Evolutionary conservation across 805 yeast genomes (phyloP).

Genomic region (Lipomyces yamanashiensis): DNA sequence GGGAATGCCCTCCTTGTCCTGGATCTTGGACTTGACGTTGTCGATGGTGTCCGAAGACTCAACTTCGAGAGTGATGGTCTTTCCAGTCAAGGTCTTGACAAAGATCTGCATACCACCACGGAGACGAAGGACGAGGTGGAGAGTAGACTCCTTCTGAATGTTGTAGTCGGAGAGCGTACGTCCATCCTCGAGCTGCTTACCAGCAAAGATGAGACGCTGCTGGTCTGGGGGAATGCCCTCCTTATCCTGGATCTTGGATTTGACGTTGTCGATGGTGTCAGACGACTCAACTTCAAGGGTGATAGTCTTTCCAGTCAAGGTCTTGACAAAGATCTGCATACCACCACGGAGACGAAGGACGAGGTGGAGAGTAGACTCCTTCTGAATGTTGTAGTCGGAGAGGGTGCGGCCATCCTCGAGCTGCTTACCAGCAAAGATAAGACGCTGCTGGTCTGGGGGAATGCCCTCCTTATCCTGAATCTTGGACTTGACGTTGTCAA

Average conservation of each 20-base stretch:
- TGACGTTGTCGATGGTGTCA: slow-evolving; percentile 93
- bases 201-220: slow-evolving; percentile 93
- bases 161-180: slow-evolving; percentile 93
- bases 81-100: slow-evolving; percentile 87
- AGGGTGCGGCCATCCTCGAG: slow-evolving; percentile 82
- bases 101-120: slow-evolving; percentile 95
- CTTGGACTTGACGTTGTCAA: slow-evolving; percentile 95
- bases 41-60: slow-evolving; percentile 98
- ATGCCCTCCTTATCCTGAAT: slow-evolving; percentile 98
- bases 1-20: slow-evolving; percentile 97
- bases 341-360: slow-evolving; percentile 99
- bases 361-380: slow-evolving; percentile 94
- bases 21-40: slow-evolving; percentile 95
- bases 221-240: slow-evolving; percentile 98
- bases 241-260: slow-evolving; percentile 93
- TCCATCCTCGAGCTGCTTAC: slow-evolving; percentile 95
- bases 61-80: slow-evolving; percentile 88
- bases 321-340: slow-evolving; percentile 91
- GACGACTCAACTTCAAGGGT: slow-evolving; percentile 90
- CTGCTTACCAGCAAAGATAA: slow-evolving; percentile 72
- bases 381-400: slow-evolving; percentile 97
- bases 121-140: slow-evolving; percentile 81
- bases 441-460: slow-evolving; percentile 97
- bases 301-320: slow-evolving; percentile 87
- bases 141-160: slow-evolving; percentile 91